Base-by-base conservation (phyloP, 75 land plant species). In the Adiantum capillusveneris region DNA sequence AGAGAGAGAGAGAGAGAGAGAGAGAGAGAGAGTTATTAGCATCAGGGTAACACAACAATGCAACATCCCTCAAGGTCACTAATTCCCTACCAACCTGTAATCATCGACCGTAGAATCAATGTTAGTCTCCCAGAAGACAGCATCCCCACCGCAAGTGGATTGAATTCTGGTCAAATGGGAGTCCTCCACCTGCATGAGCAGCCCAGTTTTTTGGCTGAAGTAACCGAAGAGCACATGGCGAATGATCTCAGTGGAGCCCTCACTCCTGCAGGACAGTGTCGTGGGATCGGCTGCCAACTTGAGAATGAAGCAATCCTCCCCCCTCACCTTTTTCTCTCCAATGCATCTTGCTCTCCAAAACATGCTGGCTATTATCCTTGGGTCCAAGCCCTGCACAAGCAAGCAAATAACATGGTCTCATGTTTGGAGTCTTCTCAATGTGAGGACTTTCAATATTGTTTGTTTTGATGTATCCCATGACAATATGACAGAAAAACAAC, bases 141-240 rank as follows among this genome's bases (percentile, higher is more conserved):
- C 52, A 21, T 69, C 76, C 26, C 58, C 44, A 11, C 60, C 72
- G n/a, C n/a, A n/a, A 0, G 58, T 37, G 21, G 77, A 9, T 12
- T 82, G 72, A 0, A 86, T 76, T 26, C 89, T 66, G 1, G 80
- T 86, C 5, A 86, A 75, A 57, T 79, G 80, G 0, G 86, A 79
- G 73, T 86, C 89, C 54, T 82, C 86, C 42, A 86, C 29, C 74
- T 69, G 65, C 1, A 86, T 71, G 1, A 86, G 75, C 12, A 86
- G 82, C 13, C 89, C 89, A 25, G 70, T 86, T 62, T 68, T 67
- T 52, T 86, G 89, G 65, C 83, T 82, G 65, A 86, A 86, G 64
- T 82, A 86, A 11, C 89, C 89, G 29, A 62, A 74, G 14, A 86
- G 45, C 6, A 66, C 81, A 42, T 85, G 88, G 42, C 85, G 16